Base-by-base conservation (phyloP, 140 eudicot species). In the Bidens hawaiensis region DNA sequence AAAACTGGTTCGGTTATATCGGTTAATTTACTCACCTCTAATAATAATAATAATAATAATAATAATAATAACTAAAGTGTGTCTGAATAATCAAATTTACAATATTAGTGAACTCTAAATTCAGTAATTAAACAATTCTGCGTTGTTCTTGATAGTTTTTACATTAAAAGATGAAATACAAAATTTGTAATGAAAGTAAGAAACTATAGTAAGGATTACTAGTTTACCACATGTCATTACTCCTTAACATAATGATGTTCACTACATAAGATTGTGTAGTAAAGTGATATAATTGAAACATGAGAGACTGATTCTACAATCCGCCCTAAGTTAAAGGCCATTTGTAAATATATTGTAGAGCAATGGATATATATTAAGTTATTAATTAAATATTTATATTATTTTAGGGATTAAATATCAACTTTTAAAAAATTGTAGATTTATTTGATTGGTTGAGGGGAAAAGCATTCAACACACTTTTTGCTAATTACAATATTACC, bases 401-500 rank as follows among this genome's bases (percentile, higher is more conserved):
- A 65, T n/a, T n/a, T n/a, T 45, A 56, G 40, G 33, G 21, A 58
- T 64, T 54, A 56, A 64, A 54, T 33, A 46, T 55, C 41, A 56
- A 6, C 51, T 18, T 22, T 22, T 4, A 42, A 72, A 72, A 64
- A 23, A 25, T 4, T 15, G 15, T 6, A 24, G 23, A 65, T 25
- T 14, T 25, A 38, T 22, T 59, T 59, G 79, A 66, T 67, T 74
- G 79, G 79, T 21, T 49, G 49, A 1, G 64, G 46, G 58, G 26
- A 58, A 74, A 74, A 49, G 74, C 49, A 74, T 67, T 15, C 59
- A 41, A 58, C 68, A 74, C 59, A 22, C 41, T 13, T 68, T 68
- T 7, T 25, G 10, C 5, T n/a, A n/a, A n/a, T 63, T 41, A 72
- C 71, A 17, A 52, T 13, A 0, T 4, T 6, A 25, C 65, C 77